phyloP scores from a whole-genome alignment of 805 yeast genomes.

The Kodamaea hsintzibuensis region DNA sequence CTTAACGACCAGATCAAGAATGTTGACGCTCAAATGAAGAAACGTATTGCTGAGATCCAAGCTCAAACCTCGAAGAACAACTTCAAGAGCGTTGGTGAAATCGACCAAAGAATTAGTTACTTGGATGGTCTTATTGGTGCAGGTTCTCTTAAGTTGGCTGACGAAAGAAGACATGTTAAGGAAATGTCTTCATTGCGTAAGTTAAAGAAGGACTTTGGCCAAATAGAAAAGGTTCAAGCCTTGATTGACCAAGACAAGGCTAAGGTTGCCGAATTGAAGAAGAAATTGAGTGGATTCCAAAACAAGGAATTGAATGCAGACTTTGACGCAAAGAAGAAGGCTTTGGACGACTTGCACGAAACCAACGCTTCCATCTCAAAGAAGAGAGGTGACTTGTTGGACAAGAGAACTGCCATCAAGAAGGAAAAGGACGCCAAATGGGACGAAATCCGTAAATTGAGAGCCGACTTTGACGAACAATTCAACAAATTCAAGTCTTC shows the following conservation, averaged over 20 bases:
- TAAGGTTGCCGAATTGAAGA: constrained; percentile 74
- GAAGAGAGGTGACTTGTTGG: constrained; percentile 63
- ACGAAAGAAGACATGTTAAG: constrained; percentile 81
- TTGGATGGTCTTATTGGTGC: constrained; percentile 75
- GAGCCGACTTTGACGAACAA: constrained; percentile 74
- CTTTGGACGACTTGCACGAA: constrained; percentile 65
- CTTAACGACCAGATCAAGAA: constrained; percentile 71
- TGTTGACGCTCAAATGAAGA: constrained; percentile 69
- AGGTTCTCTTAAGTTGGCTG: constrained; percentile 83
- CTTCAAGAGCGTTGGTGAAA: constrained; percentile 67
- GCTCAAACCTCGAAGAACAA: constrained; percentile 67
- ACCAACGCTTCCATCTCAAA: constrained; percentile 61
- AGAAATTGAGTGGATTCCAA: constrained; percentile 57
- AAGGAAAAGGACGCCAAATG: constrained; percentile 70
- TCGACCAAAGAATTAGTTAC: constrained; percentile 61
- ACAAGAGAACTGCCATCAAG: constrained; percentile 65
- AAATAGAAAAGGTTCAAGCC: constrained; percentile 72
- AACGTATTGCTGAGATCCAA: constrained; percentile 73
- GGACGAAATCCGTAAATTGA: constrained; percentile 64
- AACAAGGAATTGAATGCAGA: constrained; percentile 64
- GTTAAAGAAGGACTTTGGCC: constrained; percentile 73
- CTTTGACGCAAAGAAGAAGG: constrained; percentile 67
- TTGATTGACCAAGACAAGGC: constrained; percentile 77
- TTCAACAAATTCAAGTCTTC: constrained; percentile 68
- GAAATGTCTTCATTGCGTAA: constrained; percentile 85